Evolutionary conservation across 345 rosid species (phyloP), one percentile per base, ranked within the genome.

Genomic region (Stellera chamaejasme): DNA sequence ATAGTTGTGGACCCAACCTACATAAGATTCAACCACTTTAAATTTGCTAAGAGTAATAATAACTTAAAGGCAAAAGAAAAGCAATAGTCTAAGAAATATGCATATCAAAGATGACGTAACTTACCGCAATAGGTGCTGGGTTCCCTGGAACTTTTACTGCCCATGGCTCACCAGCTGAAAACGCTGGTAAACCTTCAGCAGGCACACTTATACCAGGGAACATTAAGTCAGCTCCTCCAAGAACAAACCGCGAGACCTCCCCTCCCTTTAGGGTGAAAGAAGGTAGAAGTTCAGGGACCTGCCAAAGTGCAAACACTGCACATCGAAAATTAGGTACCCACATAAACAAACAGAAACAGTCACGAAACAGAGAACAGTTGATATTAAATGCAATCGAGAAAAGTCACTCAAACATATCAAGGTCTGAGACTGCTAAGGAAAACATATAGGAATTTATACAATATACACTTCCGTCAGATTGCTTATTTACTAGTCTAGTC

Each of bases 211-310:
- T 86, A 47, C 99, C 99, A 32, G 99, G 99, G 66, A 84, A 89
- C 97, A 93, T 89, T 82, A 93, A 79, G 76, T 93, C 99, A 27
- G 99, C 99, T 60, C 99, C 99, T 54, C 99, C 97, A 45, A 93
- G 70, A 48, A 93, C 67, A 75, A 63, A 93, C 45, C 82, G 79
- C 9, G 99, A 93, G 62, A 93, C 99, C 75, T 89, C 97, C 42
- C 91, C 89, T 50, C 91, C 97, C 74, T 93, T 89, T 52, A 93
- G 77, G 50, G 60, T 58, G 69, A 93, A 86, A 65, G 81, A 81
- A 52, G 97, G 96, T 73, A 93, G 66, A 55, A 93, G 65, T 47
- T 74, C 91, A 64, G 96, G 96, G 56, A 79, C 85, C 67, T 74
- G 82, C 99, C 99, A 93, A 13, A 93, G 83, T 52, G 96, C 82